Evolutionary conservation across 2,329 filamentous ascomycete species (phyloP).

Genomic region (Calcarisporium arbuscula): DNA sequence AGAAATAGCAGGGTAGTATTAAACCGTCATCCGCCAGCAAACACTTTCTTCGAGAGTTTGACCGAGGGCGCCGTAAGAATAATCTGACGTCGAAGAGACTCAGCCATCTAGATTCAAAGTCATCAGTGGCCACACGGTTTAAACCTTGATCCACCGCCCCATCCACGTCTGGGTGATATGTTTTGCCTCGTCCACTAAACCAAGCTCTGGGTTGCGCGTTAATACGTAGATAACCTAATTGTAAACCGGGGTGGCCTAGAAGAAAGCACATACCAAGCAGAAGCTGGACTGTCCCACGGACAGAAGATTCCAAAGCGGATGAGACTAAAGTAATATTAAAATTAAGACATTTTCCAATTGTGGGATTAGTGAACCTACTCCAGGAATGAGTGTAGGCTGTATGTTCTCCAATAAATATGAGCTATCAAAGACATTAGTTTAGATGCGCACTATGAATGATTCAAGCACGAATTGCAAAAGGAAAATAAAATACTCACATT

Average conservation of each 20-base stretch:
- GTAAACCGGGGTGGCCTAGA: background rate
- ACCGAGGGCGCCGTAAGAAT: no score
- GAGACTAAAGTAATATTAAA: no score
- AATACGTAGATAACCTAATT: background rate
- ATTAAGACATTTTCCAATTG: no score
- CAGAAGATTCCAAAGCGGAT: slow-evolving; percentile 60
- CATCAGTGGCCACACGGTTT: no score
- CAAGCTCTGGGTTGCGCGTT: slow-evolving; percentile 37
- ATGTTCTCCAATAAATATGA: slow-evolving; percentile 65
- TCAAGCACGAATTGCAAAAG: background rate
- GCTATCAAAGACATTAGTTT: slow-evolving; percentile 28
- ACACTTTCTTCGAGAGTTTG: no score
- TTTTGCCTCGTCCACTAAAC: slow-evolving; percentile 65
- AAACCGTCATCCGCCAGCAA: no score
- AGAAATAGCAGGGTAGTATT: no score
- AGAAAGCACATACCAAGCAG: slow-evolving; percentile 36
- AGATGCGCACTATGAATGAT: background rate
- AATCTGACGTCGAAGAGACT: no score
- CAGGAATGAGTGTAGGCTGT: slow-evolving; percentile 67
- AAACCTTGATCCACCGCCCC: slow-evolving; percentile 52
- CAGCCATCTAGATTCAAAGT: no score
- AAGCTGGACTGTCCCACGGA: slow-evolving; percentile 58
- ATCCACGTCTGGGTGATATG: slow-evolving; percentile 59
- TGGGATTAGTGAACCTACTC: no score
- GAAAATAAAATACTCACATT: slow-evolving; percentile 30